Conservation (phyloP, 257 asterid genomes). For the Solanum lycopersicoides region DNA sequence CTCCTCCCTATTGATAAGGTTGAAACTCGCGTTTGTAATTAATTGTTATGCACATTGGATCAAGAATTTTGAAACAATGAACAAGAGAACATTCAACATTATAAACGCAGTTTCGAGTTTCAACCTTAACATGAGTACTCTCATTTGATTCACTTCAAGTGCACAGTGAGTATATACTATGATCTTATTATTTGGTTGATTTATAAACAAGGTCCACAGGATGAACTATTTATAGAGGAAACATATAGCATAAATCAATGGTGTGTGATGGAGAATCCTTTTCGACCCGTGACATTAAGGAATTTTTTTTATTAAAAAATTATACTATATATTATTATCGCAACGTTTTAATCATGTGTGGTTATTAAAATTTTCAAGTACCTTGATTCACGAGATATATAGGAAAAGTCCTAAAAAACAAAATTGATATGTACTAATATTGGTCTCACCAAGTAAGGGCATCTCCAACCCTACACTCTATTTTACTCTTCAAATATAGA, state of each 20-base stretch:
- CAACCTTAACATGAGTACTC: background rate
- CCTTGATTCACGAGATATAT: too few relatives aligned
- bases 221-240: background rate
- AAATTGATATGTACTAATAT: too few relatives aligned
- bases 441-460: too few relatives aligned
- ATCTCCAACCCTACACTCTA: too few relatives aligned
- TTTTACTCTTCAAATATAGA: too few relatives aligned
- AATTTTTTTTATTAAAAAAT: fast-evolving
- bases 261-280: background rate
- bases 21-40: too few relatives aligned
- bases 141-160: background rate
- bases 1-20: too few relatives aligned
- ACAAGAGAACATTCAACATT: background rate
- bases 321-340: too few relatives aligned
- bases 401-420: too few relatives aligned
- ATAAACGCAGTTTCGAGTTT: background rate
- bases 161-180: background rate
- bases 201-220: background rate
- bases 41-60: background rate
- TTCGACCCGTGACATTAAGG: too few relatives aligned
- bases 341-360: fast-evolving
- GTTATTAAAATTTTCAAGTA: too few relatives aligned
- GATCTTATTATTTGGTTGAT: background rate
- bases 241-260: background rate
- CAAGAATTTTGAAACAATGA: background rate